phyloP scores from a whole-genome alignment of 352 stramenopile species.

The Phytophthora constricta region DNA sequence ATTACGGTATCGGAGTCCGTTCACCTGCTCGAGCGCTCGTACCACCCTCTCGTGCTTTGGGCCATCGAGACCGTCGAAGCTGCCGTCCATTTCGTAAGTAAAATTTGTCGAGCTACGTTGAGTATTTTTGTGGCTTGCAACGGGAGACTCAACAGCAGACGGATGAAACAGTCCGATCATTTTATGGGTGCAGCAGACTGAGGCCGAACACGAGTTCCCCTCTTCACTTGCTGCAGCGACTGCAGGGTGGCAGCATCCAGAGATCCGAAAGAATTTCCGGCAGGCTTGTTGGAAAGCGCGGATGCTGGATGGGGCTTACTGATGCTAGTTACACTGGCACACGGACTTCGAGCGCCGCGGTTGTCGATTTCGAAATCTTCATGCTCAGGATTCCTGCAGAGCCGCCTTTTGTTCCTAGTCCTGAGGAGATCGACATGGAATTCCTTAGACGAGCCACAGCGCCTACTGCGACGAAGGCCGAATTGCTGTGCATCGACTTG shows the following conservation, averaged over 20 bases:
- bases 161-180: slow-evolving; percentile 18
- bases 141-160: background rate
- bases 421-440: slow-evolving; percentile 22
- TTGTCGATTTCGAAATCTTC: background rate
- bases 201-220: slow-evolving; percentile 44
- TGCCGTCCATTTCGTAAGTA: slow-evolving; percentile 21
- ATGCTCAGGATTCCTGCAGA: background rate
- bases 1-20: slow-evolving; percentile 70
- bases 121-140: no score
- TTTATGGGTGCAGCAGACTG: slow-evolving; percentile 44
- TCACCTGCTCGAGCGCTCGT: slow-evolving; percentile 75
- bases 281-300: slow-evolving; percentile 15
- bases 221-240: slow-evolving; percentile 57
- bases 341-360: slow-evolving; percentile 4
- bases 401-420: background rate
- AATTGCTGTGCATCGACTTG: slow-evolving; percentile 28
- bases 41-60: slow-evolving; percentile 66
- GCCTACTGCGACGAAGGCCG: slow-evolving; percentile 19
- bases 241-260: slow-evolving; percentile 49
- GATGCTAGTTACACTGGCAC: no score
- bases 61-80: slow-evolving; percentile 26
- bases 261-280: slow-evolving; percentile 22
- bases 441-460: slow-evolving; percentile 26
- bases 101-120: no score
- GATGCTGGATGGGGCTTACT: slow-evolving; percentile 22